Base-by-base conservation (phyloP, 805 yeast genomes). In the Candida takata region DNA sequence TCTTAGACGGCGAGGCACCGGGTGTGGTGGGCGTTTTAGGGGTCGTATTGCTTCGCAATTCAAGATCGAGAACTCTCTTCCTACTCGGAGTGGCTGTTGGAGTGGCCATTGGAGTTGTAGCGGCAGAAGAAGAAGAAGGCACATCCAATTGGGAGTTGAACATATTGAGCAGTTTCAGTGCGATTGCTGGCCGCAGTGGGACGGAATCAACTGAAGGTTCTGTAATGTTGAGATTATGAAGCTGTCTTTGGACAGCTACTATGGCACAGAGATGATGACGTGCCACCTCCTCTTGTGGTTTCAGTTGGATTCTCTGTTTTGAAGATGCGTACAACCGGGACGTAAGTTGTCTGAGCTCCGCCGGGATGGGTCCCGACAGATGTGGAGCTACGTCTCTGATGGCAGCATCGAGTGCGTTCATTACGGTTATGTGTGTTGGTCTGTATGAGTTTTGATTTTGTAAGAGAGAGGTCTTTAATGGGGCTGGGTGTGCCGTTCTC, bases 231-330 rank as follows among this genome's bases (percentile, higher is more conserved):
- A 72, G 59, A 24, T 57, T 57, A 9, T 61, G 57, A 10, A 60
- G 59, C 29, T 71, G 65, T 42, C 65, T 65, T 38, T 75, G 77
- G 11, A 71, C 70, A 0, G 84, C 79, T 17, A 80, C 52, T 42
- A 61, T 73, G 5, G 86, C 82, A 53, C 86, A 77, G 10, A 83
- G 53, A 52, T 82, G 88, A 37, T 68, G 69, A 36, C 90, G 61
- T 2, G 85, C 86, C 3, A 71, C 61, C 43, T 82, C 88, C 34
- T 75, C 72, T 27, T 65, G 65, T 18, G 67, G 66, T 11, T 73
- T 67, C 16, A 81, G 53, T 3, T 58, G 53, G 40, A 72, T 70
- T 30, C 65, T 64, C 43, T 69, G 66, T 37, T 65, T 72, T n/a
- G 80, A 62, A 15, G 80, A 68, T 1, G 70, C 55, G 42, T 61